These are phyloP conservation scores for Aspergillus sparsus DNA, from an alignment of 495 filamentous ascomycete species.

Conservation along the genomic window DNA sequence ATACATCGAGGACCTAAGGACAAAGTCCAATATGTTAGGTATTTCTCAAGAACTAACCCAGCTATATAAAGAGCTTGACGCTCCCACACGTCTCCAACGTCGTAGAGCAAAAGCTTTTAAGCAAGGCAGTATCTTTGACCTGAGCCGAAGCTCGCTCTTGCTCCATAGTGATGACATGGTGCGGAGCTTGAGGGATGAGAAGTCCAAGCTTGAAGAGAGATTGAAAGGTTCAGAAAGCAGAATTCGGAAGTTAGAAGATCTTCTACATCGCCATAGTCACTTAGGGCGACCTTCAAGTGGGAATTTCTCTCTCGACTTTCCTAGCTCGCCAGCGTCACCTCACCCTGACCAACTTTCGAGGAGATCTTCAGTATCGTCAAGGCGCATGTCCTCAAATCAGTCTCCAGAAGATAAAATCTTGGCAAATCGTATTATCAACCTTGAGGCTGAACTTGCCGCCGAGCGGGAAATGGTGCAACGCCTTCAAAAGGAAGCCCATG, in stretches of 20 bases:
- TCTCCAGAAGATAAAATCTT: constrained; percentile 63
- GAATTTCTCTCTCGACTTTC: constrained; percentile 60
- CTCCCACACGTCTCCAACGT: constrained; percentile 71
- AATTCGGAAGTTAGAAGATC: constrained; percentile 86
- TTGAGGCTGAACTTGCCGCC: constrained; percentile 75
- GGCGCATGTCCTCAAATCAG: constrained; percentile 68
- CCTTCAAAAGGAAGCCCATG: constrained; percentile 63
- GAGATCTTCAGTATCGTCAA: constrained; percentile 64
- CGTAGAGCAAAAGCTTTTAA: constrained; percentile 91
- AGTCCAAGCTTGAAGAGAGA: constrained; percentile 74
- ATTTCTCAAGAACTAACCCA: constrained; percentile 63
- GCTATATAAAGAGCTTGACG: constrained; percentile 61
- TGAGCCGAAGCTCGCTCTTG: constrained; percentile 75
- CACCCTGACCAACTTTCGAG: constrained; percentile 59
- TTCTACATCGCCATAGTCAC: constrained; percentile 84
- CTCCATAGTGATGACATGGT: constrained; percentile 81
- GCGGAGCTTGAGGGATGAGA: constrained; percentile 70
- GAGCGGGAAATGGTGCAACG: constrained; percentile 61
- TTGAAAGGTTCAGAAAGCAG: constrained; percentile 88
- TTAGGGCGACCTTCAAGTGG: constrained; percentile 67
- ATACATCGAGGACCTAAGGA: constrained; percentile 54
- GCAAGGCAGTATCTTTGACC: constrained; percentile 88
- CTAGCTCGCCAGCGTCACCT: constrained; percentile 51
- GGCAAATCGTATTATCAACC: constrained; percentile 67
- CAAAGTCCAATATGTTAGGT: constrained; percentile 43